Evolutionary conservation across 768 basidiomycete genomes (phyloP).

Genomic region (Collybia nuda): DNA sequence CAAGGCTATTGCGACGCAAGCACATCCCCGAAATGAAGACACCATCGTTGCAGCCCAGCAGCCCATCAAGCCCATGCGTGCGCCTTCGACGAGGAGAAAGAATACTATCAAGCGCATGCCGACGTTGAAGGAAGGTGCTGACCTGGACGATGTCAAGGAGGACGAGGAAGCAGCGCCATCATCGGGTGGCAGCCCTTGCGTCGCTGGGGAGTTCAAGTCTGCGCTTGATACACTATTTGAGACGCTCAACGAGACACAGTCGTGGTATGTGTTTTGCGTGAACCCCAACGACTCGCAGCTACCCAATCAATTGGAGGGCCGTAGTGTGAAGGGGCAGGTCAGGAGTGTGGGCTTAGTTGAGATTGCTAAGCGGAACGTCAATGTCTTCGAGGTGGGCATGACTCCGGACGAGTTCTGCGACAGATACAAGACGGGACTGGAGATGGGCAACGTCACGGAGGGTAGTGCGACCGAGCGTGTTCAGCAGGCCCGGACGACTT

Average conservation of each 20-base stretch:
- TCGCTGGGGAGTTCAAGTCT: conserved; percentile 85
- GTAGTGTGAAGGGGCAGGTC: conserved; percentile 91
- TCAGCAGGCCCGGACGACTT: conserved; percentile 53
- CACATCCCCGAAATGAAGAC: conserved; percentile 90
- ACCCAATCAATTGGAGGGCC: conserved; percentile 90
- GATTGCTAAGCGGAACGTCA: conserved; percentile 64
- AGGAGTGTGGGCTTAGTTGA: conserved; percentile 77
- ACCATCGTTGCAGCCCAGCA: conserved; percentile 96
- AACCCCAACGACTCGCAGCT: conserved; percentile 95
- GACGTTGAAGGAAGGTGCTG: conserved; percentile 44
- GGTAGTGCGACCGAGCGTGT: conserved; percentile 61
- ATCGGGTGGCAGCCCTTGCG: conserved; percentile 55
- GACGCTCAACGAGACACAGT: conserved; percentile 85
- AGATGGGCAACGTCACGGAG: conserved; percentile 53
- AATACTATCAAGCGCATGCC: conserved; percentile 65
- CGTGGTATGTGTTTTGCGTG: conserved; percentile 91
- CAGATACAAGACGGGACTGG: conserved; percentile 73
- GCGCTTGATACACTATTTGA: conserved; percentile 86
- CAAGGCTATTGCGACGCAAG: conserved; percentile 89
- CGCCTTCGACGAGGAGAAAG: conserved; percentile 87
- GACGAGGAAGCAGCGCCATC: conserved; percentile 45
- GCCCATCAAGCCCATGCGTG: conserved; percentile 90
- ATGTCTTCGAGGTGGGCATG: conserved; percentile 83
- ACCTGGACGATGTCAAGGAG: conserved; percentile 48
- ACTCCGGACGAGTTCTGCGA: conserved; percentile 84